A percentile compares a stretch with the other conserved stretches of the same genome.
These are phyloP conservation scores for Ceratobasidium sp. DNA, from an alignment of 1,284 basidiomycete species.

Conservation along the genomic window DNA sequence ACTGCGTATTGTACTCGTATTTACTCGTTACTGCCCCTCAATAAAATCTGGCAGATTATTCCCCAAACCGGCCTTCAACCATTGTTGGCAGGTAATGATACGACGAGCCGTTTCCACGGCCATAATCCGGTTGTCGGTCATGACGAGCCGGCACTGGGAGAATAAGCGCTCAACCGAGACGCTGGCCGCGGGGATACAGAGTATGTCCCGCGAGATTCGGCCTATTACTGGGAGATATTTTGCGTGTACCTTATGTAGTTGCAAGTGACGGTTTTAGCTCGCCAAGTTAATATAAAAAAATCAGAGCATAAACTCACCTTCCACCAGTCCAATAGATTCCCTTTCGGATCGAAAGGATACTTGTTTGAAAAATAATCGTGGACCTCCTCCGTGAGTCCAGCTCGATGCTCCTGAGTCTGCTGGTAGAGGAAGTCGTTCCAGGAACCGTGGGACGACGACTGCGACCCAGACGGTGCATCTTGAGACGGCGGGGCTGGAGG, in stretches of 20 bases:
- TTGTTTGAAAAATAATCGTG: background rate
- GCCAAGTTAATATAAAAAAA: background rate
- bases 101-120: conserved; percentile 24
- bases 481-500: background rate
- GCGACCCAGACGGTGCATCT: background rate
- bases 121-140: conserved; percentile 36
- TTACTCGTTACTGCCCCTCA: background rate
- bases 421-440: background rate
- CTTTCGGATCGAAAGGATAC: background rate
- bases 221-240: conserved; percentile 12
- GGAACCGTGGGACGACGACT: background rate
- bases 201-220: conserved; percentile 25
- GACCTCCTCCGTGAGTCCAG: background rate
- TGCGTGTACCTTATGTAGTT: background rate
- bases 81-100: conserved; percentile 28
- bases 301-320: background rate
- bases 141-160: conserved; percentile 32
- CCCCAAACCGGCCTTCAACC: conserved; percentile 31
- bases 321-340: background rate
- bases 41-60: conserved; percentile 5
- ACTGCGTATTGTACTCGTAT: background rate
- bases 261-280: background rate
- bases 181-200: conserved; percentile 37
- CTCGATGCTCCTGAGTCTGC: background rate
- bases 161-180: conserved; percentile 42